These are phyloP conservation scores for Paramecium sonneborni DNA, from an alignment of 73 alveolate genomes.

Conservation along the genomic window DNA sequence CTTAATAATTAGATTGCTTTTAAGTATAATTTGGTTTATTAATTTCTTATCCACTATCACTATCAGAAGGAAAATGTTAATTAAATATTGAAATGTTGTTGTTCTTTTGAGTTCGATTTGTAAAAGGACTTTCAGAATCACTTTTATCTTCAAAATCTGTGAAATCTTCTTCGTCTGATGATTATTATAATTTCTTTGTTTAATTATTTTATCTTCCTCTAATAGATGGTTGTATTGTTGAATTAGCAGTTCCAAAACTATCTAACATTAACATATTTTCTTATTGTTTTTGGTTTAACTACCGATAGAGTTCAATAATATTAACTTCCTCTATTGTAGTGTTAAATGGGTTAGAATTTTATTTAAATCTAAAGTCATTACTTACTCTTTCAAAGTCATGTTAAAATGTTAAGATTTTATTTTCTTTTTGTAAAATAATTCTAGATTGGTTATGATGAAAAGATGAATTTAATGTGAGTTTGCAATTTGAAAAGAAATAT, in stretches of 20 bases:
- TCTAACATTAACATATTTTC: background rate
- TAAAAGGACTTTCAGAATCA: background rate
- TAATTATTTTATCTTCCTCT: background rate
- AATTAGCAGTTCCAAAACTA: background rate
- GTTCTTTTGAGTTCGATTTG: background rate
- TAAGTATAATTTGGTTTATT: background rate
- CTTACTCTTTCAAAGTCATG: slow-evolving; percentile 21
- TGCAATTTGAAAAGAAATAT: slow-evolving; percentile 1
- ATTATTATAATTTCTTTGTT: background rate
- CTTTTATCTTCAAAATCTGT: background rate
- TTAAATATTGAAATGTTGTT: background rate
- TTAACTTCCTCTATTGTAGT: background rate
- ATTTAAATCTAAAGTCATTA: background rate
- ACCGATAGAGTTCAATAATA: background rate
- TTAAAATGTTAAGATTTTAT: background rate
- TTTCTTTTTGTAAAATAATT: background rate
- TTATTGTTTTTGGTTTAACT: background rate
- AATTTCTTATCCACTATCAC: slow-evolving; percentile 3
- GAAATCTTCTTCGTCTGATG: background rate
- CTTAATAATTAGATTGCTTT: background rate
- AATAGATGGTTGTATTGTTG: background rate
- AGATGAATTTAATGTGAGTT: background rate
- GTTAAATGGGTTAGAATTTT: background rate
- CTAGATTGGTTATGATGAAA: background rate
- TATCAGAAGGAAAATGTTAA: background rate